Evolutionary conservation across 176 grass and related monocot genomes (phyloP).

Genomic region (Pharus latifolius): DNA sequence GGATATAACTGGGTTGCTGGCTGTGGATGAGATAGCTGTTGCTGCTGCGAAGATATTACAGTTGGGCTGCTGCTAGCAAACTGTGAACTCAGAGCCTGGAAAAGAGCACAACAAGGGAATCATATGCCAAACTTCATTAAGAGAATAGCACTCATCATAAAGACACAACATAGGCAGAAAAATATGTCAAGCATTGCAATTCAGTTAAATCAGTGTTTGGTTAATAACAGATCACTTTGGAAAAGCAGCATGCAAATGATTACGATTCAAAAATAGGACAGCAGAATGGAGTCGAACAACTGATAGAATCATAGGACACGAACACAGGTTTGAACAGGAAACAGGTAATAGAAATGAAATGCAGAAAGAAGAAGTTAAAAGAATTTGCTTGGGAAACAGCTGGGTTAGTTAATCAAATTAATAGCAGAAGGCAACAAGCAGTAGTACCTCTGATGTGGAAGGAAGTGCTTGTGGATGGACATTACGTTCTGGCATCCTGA

Average conservation of each 20-base stretch:
- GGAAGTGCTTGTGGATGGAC: conserved; percentile 35
- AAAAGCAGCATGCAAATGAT: not conserved
- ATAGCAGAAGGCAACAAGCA: not conserved
- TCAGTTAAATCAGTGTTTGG: not conserved
- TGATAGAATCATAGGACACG: too few relatives aligned
- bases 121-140: not conserved
- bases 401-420: not conserved
- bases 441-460: conserved; percentile 52
- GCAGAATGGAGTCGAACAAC: too few relatives aligned
- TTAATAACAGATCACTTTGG: not conserved
- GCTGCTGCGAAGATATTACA: conserved; percentile 33
- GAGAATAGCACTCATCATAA: not conserved
- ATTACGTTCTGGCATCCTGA: conserved; percentile 46
- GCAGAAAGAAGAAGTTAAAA: not conserved
- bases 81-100: conserved; percentile 42
- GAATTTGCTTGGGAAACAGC: not conserved
- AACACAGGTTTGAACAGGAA: too few relatives aligned
- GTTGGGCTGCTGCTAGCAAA: conserved; percentile 29
- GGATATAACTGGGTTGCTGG: conserved; percentile 58
- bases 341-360: too few relatives aligned
- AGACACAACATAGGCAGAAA: not conserved
- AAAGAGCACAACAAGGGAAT: not conserved
- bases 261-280: not conserved
- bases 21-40: conserved; percentile 50
- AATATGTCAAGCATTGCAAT: not conserved